Evolutionary conservation across 176 grass and related monocot species (phyloP).

Genomic region (Tillandsia fasciculata): DNA sequence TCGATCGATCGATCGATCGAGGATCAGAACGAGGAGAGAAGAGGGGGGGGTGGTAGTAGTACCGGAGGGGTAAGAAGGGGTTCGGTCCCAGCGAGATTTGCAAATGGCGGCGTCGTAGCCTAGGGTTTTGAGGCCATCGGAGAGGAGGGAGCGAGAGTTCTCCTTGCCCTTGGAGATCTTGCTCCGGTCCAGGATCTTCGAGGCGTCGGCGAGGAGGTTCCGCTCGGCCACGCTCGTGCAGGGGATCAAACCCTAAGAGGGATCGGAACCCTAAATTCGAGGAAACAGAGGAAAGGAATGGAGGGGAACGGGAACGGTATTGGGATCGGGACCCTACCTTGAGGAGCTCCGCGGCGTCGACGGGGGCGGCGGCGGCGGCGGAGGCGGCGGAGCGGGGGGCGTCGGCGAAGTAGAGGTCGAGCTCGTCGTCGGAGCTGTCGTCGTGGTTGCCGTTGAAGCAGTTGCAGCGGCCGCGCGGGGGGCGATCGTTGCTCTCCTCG

Average conservation of each 20-base stretch:
- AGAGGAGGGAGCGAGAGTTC: constrained; percentile 42
- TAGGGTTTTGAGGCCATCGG: constrained; percentile 56
- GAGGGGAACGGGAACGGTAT: neutral
- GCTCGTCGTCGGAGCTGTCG: constrained; percentile 65
- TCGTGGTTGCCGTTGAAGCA: constrained; percentile 87
- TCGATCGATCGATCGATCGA: neutral
- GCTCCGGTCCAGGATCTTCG: constrained; percentile 43
- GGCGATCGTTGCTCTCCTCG: constrained; percentile 60
- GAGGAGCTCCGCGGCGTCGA: constrained; percentile 48
- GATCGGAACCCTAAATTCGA: constrained; percentile 5
- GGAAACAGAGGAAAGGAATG: neutral
- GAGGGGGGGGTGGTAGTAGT: neutral
- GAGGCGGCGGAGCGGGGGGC: neutral
- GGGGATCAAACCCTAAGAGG: constrained; percentile 48
- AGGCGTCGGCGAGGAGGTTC: constrained; percentile 79
- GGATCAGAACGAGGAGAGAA: neutral
- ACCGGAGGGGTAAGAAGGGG: constrained; percentile 48
- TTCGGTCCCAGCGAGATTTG: constrained; percentile 74
- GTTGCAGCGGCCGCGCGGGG: constrained; percentile 57
- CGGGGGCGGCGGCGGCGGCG: neutral
- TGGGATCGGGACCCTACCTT: constrained; percentile 32
- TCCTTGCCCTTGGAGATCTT: constrained; percentile 36
- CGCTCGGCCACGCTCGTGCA: constrained; percentile 60
- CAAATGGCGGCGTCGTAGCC: constrained; percentile 84
- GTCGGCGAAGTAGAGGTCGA: constrained; percentile 42